Evolutionary conservation across 768 basidiomycete genomes (phyloP).

Genomic region (Pulveroboletus frians): DNA sequence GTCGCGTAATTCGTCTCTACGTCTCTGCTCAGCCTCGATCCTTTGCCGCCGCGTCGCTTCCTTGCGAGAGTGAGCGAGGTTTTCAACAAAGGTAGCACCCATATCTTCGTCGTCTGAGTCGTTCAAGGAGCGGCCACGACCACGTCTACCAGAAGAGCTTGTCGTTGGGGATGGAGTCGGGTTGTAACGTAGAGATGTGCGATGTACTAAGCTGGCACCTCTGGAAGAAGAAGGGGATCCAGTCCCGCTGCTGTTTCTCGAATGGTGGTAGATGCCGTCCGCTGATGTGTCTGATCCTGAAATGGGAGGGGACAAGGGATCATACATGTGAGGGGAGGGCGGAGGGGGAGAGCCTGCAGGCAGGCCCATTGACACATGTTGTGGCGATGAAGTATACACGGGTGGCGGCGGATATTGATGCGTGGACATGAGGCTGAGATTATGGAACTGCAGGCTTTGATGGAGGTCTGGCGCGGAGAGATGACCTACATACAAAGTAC

Average conservation of each 20-base stretch:
- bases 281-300: constrained; percentile 88
- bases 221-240: constrained; percentile 77
- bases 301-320: constrained; percentile 78
- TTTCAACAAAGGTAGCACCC: constrained; percentile 64
- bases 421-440: constrained; percentile 61
- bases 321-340: constrained; percentile 75
- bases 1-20: constrained; percentile 85
- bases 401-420: constrained; percentile 57
- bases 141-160: constrained; percentile 64
- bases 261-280: constrained; percentile 74
- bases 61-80: constrained; percentile 71
- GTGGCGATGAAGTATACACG: constrained; percentile 58
- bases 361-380: constrained; percentile 64
- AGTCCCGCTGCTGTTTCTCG: constrained; percentile 65
- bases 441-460: constrained; percentile 56
- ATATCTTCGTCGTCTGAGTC: constrained; percentile 76
- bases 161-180: constrained; percentile 75
- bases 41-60: constrained; percentile 80
- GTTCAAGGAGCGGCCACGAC: constrained; percentile 59
- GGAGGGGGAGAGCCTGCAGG: constrained; percentile 66
- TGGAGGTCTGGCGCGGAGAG: constrained; percentile 63
- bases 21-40: constrained; percentile 86
- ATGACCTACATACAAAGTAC: constrained; percentile 53
- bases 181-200: constrained; percentile 64
- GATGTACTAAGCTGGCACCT: constrained; percentile 71